Evolutionary conservation across 2,329 filamentous ascomycete species (phyloP), one percentile per base, ranked within the genome.

Genomic region (Colletotrichum camelliae): DNA sequence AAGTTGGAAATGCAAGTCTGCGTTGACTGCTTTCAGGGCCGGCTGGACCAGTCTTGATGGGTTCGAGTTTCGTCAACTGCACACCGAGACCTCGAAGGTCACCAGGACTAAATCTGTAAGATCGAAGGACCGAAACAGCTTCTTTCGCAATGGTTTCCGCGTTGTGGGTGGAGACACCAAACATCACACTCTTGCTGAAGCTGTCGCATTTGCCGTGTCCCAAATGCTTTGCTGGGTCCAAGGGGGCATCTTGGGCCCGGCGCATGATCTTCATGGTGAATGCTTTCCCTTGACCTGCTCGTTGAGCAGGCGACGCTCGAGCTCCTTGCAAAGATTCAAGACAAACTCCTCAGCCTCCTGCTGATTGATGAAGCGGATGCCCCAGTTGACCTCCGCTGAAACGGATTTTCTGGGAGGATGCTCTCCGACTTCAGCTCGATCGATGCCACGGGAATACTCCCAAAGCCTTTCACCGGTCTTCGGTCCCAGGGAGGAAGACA

Each of bases 301-400:
- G 78, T 96, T 94, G 27, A 96, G 81, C 21, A 99, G 86, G 2
- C 97, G 91, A 72, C 93, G 93, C 79, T 96, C 93, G 8, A 99
- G 86, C 83, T 99, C 97, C 72, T 93, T 93, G 81, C 95, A 97
- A 0, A 99, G 87, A 78, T 95, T 97, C 77, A 92, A 88, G 35
- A 98, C 90, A 82, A 99, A 99, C 78, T 97, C 95, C 75, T 98
- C 96, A 0, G 96, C 96, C 84, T 99, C 96, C n/a, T 91, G 90
- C 81, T 98, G 95, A 76, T 91, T 97, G 79, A 97, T 92, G 82
- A 99, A 99, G 7, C 97, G 93, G 72, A 99, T 98, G 4, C 97
- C 97, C 97, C 97, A 99, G 80, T 97, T 99, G 77, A 99, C 95
- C 83, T 99, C 97, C 1, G 96, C 96, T 3, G 97, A 98, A 0